Conservation (phyloP, 1,284 basidiomycete genomes). For the Tilletia indica region DNA sequence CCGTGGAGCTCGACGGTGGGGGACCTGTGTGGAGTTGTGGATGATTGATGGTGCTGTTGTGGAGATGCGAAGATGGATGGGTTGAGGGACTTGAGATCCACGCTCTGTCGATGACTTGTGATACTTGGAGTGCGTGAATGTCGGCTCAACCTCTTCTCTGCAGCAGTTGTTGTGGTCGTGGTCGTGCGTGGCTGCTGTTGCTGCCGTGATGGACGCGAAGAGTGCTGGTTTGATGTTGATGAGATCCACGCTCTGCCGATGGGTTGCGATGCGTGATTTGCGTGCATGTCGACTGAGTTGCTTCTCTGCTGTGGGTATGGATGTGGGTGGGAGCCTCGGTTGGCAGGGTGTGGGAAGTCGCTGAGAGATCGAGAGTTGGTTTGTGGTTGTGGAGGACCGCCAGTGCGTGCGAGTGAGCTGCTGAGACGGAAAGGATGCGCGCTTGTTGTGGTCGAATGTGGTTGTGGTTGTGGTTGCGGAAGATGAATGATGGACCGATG, state of each 20-base stretch:
- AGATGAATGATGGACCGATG: neutral
- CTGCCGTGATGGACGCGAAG: slow-evolving; percentile 26
- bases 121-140: too few species aligned
- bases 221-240: slow-evolving; percentile 26
- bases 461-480: too few species aligned
- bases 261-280: too few species aligned
- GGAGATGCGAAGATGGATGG: slow-evolving; percentile 24
- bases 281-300: too few species aligned
- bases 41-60: neutral
- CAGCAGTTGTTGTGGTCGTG: too few species aligned
- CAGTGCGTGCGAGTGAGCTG: neutral
- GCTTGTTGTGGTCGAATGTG: too few species aligned
- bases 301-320: too few species aligned
- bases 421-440: too few species aligned
- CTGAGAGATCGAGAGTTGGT: neutral
- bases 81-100: slow-evolving; percentile 27
- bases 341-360: slow-evolving; percentile 13
- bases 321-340: slow-evolving; percentile 9
- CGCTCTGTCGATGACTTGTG: slow-evolving; percentile 18
- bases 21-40: neutral
- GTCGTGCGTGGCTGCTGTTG: neutral
- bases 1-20: slow-evolving; percentile 40
- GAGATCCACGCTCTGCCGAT: slow-evolving; percentile 25
- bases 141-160: too few species aligned
- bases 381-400: neutral